Evolutionary conservation across 768 basidiomycete species (phyloP).

Genomic region (Agrocybe praecox): DNA sequence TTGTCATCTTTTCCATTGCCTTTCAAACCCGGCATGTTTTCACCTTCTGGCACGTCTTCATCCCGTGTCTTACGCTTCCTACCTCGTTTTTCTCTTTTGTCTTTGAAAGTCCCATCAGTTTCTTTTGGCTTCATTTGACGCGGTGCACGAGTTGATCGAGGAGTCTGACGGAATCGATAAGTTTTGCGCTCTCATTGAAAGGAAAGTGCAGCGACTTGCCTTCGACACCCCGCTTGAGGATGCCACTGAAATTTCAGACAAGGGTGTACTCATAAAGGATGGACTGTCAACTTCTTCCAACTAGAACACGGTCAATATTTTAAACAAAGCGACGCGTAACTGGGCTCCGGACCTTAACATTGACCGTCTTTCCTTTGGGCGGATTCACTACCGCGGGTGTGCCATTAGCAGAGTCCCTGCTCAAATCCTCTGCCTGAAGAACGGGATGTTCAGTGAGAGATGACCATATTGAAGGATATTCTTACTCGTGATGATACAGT

Average conservation of each 20-base stretch:
- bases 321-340: background rate
- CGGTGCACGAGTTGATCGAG: slow-evolving; percentile 25
- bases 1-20: slow-evolving; percentile 22
- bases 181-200: background rate
- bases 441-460: slow-evolving; percentile 4
- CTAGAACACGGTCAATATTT: slow-evolving; percentile 17
- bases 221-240: slow-evolving; percentile 22
- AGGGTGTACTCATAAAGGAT: slow-evolving; percentile 11
- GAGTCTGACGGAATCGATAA: slow-evolving; percentile 8
- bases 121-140: slow-evolving; percentile 33
- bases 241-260: slow-evolving; percentile 16
- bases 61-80: slow-evolving; percentile 48
- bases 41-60: slow-evolving; percentile 32
- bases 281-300: slow-evolving; percentile 38
- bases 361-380: slow-evolving; percentile 26
- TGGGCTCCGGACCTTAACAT: slow-evolving; percentile 34
- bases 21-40: slow-evolving; percentile 17
- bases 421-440: slow-evolving; percentile 26
- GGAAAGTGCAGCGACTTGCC: slow-evolving; percentile 13
- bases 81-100: slow-evolving; percentile 37
- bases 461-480: background rate
- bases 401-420: slow-evolving; percentile 16
- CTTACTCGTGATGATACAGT: slow-evolving; percentile 43
- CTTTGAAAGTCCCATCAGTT: slow-evolving; percentile 20
- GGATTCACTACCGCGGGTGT: background rate